Evolutionary conservation across 164 flowering plant species (phyloP).

Genomic region (Tetracentron sinense): DNA sequence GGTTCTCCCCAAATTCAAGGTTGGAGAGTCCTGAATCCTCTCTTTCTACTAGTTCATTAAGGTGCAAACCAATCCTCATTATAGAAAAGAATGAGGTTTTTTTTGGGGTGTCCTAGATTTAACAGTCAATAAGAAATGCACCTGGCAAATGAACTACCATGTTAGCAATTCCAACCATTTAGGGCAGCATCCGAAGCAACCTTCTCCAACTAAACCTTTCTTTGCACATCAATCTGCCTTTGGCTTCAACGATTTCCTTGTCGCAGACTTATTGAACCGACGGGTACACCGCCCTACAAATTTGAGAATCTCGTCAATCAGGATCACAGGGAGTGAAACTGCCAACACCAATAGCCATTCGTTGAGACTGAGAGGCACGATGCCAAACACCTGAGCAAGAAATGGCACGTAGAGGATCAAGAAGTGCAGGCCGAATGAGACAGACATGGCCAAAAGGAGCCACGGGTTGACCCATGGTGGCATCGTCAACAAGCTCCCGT

Average conservation of each 20-base stretch:
- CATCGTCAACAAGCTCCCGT: conserved; percentile 61
- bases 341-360: conserved; percentile 78
- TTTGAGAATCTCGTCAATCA: conserved; percentile 76
- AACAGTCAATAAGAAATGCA: background rate
- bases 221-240: conserved; percentile 37
- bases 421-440: too few relatives aligned
- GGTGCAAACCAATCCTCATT: background rate
- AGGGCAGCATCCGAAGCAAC: too few relatives aligned
- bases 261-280: conserved; percentile 10
- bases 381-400: too few relatives aligned
- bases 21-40: background rate
- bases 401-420: too few relatives aligned
- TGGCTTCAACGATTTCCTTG: conserved; percentile 24
- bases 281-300: conserved; percentile 57
- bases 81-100: background rate
- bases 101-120: background rate
- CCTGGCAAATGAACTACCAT: background rate
- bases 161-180: too few relatives aligned
- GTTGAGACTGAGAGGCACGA: conserved; percentile 76
- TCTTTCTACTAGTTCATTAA: conserved; percentile 10
- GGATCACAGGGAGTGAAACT: conserved; percentile 63
- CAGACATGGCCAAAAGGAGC: too few relatives aligned
- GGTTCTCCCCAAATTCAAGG: background rate
- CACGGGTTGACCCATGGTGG: too few relatives aligned
- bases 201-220: background rate